Conservation (phyloP, 768 basidiomycete genomes). For the Leccinum subtestaceum region DNA sequence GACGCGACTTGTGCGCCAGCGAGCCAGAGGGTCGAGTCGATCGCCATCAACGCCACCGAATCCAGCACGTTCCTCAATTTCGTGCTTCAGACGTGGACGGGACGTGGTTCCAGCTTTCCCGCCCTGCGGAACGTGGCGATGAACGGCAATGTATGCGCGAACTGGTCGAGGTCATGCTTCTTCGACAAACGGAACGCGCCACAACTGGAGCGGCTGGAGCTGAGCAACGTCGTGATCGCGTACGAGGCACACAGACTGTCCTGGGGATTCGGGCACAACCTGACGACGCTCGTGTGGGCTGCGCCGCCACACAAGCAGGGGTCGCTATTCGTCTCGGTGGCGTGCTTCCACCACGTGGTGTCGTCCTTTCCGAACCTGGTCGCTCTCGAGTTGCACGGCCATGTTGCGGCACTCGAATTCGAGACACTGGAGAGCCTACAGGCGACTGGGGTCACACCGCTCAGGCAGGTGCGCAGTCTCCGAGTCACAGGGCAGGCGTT, state of each 20-base stretch:
- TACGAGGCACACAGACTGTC: slow-evolving; percentile 2
- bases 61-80: slow-evolving; percentile 17
- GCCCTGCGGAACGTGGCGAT: slow-evolving; percentile 8
- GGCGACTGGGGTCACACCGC: slow-evolving; percentile 1
- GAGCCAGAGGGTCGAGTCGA: slow-evolving; percentile 13
- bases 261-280: slow-evolving; percentile 13
- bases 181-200: slow-evolving; percentile 20
- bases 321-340: slow-evolving; percentile 14
- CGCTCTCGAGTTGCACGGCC: slow-evolving; percentile 18
- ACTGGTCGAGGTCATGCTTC: slow-evolving; percentile 20
- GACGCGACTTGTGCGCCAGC: slow-evolving; percentile 1
- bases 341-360: slow-evolving; percentile 17
- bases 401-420: slow-evolving; percentile 12
- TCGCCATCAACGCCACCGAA: slow-evolving; percentile 17
- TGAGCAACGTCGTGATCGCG: slow-evolving; percentile 20
- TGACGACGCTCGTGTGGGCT: slow-evolving; percentile 25
- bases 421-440: slow-evolving; percentile 3
- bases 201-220: slow-evolving; percentile 10
- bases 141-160: slow-evolving; percentile 16
- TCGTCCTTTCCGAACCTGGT: slow-evolving; percentile 22
- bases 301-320: slow-evolving; percentile 8
- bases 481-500: slow-evolving; percentile 13
- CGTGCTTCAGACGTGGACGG: slow-evolving; percentile 20
- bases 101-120: slow-evolving; percentile 11
- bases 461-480: slow-evolving; percentile 12